phyloP scores from a whole-genome alignment of 352 stramenopile species.

The Phytopythium cucurbitacearum region DNA sequence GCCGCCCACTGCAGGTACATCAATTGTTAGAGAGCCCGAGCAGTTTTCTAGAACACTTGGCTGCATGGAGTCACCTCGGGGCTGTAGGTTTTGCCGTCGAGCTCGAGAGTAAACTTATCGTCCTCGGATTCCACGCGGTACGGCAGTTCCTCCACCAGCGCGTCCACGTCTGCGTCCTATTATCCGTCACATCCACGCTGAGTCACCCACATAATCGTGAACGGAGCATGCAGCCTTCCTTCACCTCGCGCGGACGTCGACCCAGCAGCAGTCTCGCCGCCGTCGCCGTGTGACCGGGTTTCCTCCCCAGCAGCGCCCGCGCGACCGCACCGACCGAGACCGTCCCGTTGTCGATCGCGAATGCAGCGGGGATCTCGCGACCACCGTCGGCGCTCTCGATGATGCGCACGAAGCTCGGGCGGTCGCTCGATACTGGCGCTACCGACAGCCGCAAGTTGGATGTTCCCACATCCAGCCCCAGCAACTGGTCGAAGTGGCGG shows the following conservation, averaged over 20 bases:
- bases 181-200: background rate
- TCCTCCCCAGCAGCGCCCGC: constrained; percentile 43
- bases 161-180: constrained; percentile 17
- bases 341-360: constrained; percentile 55
- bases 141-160: constrained; percentile 34
- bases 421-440: background rate
- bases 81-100: constrained; percentile 57
- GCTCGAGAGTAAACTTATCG: constrained; percentile 23
- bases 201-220: background rate
- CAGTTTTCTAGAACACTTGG: no score
- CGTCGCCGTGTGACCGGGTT: constrained; percentile 46
- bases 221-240: background rate
- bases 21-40: no score
- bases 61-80: constrained; percentile 29
- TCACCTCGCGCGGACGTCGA: constrained; percentile 8
- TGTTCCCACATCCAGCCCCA: constrained; percentile 57
- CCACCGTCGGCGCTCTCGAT: constrained; percentile 56
- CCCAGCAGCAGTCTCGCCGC: constrained; percentile 50
- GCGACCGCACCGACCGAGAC: constrained; percentile 50
- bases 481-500: constrained; percentile 23
- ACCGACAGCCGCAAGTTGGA: constrained; percentile 27
- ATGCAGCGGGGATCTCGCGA: constrained; percentile 43
- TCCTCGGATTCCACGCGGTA: constrained; percentile 26
- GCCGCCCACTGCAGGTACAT: constrained; percentile 34
- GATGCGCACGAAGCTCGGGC: constrained; percentile 22